Base-by-base conservation (phyloP, 257 asterid species). In the Gentiana dahurica region DNA sequence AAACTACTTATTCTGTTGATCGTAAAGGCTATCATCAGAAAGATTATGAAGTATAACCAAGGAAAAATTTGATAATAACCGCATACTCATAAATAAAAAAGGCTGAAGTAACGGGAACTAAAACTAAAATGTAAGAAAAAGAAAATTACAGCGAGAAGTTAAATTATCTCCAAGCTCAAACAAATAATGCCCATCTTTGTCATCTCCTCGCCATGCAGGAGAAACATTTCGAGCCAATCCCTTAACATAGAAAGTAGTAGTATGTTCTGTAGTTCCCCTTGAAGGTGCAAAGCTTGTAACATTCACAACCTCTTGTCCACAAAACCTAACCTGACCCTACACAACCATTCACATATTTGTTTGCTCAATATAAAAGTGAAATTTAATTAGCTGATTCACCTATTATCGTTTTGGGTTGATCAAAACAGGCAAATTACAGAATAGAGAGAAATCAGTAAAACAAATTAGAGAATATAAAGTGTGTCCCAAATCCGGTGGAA, bases 121-220 rank as follows among this genome's bases (percentile, higher is more conserved):
- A 54, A 66, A 63, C 62, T 43, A 60, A 53, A 58, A 58, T 37
- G 45, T 44, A 78, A 53, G 83, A 63, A 65, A 68, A 63, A 73
- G 79, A 78, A 83, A 70, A 73, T 89, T 89, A 89, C 97, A 89
- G 89, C 97, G 94, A 54, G 92, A 63, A 24, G 97, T 89, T 73
- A 89, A 73, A 86, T 89, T 83, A 54, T 89, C 97, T 81, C 97
- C 97, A 71, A 81, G 86, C 89, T 81, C 89, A 83, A 86, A 89
- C 70, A 77, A 66, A 83, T 79, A 89, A 86, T 89, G 97, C 55
- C 95, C 97, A 73, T 89, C 97, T 77, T 89, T 86, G 86, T 89
- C 95, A 67, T 86, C 94, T 70, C 75, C 94, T 79, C 95, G 74
- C 84, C 77, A 59, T 12, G 94, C 95, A 74, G 94, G 97, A 46